phyloP scores from a whole-genome alignment of 805 yeast species.

The Wickerhamomyces bisporus region DNA sequence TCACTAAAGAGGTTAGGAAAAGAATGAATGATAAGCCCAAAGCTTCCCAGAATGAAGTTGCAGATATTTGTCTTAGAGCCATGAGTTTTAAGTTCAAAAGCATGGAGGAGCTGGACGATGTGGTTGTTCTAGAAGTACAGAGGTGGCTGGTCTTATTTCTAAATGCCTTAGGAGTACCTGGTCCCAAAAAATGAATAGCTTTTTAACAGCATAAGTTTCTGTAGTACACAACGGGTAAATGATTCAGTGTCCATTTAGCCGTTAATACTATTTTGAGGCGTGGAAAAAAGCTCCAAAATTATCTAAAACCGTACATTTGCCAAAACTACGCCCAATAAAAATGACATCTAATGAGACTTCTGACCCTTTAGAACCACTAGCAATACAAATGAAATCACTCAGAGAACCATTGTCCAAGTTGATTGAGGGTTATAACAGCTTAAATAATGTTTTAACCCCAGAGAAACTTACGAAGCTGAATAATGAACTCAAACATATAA shows the following conservation, averaged over 20 bases:
- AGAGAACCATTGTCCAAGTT: conserved; percentile 7
- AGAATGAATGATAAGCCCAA: conserved; percentile 11
- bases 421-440: conserved; percentile 5
- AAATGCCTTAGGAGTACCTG: conserved; percentile 10
- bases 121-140: conserved; percentile 9
- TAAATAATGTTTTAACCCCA: conserved; percentile 5
- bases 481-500: conserved; percentile 1
- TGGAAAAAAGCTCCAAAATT: no score
- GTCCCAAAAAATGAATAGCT: no score
- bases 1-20: conserved; percentile 12
- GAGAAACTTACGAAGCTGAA: conserved; percentile 1
- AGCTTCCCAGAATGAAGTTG: conserved; percentile 17
- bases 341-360: not conserved
- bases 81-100: conserved; percentile 17
- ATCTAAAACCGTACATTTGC: no score
- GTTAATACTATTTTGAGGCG: no score
- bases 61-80: conserved; percentile 21
- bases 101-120: conserved; percentile 5
- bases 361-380: conserved; percentile 9
- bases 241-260: no score
- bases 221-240: not conserved
- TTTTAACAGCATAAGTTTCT: no score
- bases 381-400: conserved; percentile 9
- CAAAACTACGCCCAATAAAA: no score
- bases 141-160: conserved; percentile 18